Evolutionary conservation across 305 asterid genomes (phyloP).

Genomic region (Fraxinus floribunda): DNA sequence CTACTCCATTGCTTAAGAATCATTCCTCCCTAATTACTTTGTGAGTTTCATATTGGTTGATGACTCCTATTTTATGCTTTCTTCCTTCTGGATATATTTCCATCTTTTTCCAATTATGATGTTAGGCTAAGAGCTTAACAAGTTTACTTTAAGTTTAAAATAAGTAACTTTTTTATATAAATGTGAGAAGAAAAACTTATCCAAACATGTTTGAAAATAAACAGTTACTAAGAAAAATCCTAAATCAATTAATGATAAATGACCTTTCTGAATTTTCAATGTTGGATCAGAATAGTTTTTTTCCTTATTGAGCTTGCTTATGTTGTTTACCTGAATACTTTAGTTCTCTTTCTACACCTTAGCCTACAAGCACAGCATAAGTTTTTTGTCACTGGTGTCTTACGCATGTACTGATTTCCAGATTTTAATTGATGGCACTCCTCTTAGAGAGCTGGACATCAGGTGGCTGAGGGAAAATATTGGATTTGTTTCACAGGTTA

Average conservation of each 20-base stretch:
- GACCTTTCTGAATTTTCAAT: not conserved
- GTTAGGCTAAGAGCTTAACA: not conserved
- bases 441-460: slow-evolving; percentile 45
- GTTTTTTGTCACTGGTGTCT: not conserved
- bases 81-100: not conserved
- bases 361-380: not conserved
- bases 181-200: not conserved
- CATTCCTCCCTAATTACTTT: not conserved
- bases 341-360: not conserved
- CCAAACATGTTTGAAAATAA: not conserved
- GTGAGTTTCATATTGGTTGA: not conserved
- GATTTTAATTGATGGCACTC: slow-evolving; percentile 41
- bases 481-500: slow-evolving; percentile 53
- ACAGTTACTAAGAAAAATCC: not conserved
- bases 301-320: not conserved
- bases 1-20: not conserved
- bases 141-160: not conserved
- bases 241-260: not conserved
- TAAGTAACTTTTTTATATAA: not conserved
- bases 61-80: not conserved
- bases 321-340: not conserved
- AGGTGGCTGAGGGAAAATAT: slow-evolving; percentile 50
- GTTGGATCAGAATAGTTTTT: not conserved
- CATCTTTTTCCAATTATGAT: not conserved
- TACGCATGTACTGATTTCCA: slow-evolving; percentile 22